Conservation (phyloP, 2,329 filamentous ascomycete genomes). For the Sphaerostilbella broomeana region DNA sequence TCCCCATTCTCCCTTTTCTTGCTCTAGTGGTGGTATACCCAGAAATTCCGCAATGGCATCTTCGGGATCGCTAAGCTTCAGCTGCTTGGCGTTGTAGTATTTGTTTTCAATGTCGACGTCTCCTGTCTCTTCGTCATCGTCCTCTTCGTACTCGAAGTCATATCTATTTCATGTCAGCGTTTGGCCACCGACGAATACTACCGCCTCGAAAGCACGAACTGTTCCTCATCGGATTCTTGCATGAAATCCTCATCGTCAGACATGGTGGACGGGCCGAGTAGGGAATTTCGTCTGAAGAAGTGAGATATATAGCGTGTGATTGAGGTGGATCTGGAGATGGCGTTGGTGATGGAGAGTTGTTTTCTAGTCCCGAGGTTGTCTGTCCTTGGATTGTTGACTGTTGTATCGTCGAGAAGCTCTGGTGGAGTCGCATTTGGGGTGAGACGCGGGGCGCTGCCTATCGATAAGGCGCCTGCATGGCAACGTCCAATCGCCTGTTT, state of each 20-base stretch:
- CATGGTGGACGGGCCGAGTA: conserved; percentile 28
- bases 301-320: background rate
- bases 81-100: conserved; percentile 98
- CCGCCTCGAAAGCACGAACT: conserved; percentile 23
- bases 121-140: conserved; percentile 78
- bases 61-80: conserved; percentile 79
- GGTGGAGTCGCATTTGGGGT: conserved; percentile 4
- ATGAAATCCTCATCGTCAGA: conserved; percentile 47
- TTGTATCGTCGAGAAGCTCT: no score
- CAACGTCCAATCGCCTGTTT: no score
- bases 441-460: conserved; percentile 13
- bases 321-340: background rate
- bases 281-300: no score
- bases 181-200: background rate
- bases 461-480: no score
- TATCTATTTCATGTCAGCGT: conserved; percentile 46
- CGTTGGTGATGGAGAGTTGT: background rate
- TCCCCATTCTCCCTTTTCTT: conserved; percentile 95
- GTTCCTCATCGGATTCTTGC: conserved; percentile 43
- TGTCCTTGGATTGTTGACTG: conserved; percentile 1
- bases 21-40: conserved; percentile 74
- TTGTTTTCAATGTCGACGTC: conserved; percentile 98
- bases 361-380: background rate
- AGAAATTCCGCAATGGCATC: conserved; percentile 90
- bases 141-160: conserved; percentile 95